A percentile compares a stretch with the other conserved stretches of the same genome.
Conservation (phyloP, 306 rosid species). For the Psophocarpus tetragonolobus region DNA sequence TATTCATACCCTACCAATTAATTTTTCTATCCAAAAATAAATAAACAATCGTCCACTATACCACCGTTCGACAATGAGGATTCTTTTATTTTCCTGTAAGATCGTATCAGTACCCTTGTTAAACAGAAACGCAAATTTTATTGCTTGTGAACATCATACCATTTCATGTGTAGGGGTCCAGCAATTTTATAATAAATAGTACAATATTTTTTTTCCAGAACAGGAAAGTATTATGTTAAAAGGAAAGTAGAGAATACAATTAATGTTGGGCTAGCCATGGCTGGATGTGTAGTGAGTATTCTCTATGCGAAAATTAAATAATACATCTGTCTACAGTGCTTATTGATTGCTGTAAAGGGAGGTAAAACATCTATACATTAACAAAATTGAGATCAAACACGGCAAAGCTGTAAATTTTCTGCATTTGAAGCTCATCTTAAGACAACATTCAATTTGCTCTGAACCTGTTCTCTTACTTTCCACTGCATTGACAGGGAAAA, state of each 20-base stretch:
- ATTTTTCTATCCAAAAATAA: too few relatives aligned
- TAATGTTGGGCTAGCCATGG: background rate
- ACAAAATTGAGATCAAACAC: conserved; percentile 29
- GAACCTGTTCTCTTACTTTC: conserved; percentile 59
- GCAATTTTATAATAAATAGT: background rate
- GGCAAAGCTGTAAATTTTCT: background rate
- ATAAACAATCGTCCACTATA: background rate
- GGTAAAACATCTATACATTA: conserved; percentile 30
- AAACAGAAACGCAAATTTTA: background rate
- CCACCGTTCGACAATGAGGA: background rate
- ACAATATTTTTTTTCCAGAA: background rate
- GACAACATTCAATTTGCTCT: conserved; percentile 52
- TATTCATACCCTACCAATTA: too few relatives aligned
- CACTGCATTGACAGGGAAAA: conserved; percentile 44
- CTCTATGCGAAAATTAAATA: conserved; percentile 23
- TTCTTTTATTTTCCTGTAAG: background rate
- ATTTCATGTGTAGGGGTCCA: background rate
- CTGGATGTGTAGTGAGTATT: background rate
- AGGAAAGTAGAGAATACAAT: conserved; percentile 15
- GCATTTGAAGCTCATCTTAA: conserved; percentile 41
- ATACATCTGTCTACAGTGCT: conserved; percentile 16
- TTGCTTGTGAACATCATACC: background rate
- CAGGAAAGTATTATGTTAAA: background rate
- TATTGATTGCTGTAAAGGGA: conserved; percentile 5
- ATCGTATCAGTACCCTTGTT: background rate